These are phyloP conservation scores for Phellopilus nigrolimitatus DNA, from an alignment of 1,284 basidiomycete genomes.

Conservation along the genomic window DNA sequence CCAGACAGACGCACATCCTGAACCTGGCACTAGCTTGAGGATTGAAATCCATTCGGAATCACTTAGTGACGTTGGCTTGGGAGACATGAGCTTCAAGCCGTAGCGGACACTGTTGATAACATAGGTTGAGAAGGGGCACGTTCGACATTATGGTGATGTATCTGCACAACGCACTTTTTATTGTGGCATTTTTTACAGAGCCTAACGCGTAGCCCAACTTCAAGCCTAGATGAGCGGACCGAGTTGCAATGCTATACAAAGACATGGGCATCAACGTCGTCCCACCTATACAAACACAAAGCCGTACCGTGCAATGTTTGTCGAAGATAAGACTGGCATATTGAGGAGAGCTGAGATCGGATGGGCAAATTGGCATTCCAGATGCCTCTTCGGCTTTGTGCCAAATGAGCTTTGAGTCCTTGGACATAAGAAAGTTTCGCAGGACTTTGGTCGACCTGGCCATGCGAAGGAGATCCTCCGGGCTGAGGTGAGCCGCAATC, in stretches of 20 bases:
- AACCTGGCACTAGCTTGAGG: no score
- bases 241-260: background rate
- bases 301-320: conserved; percentile 17
- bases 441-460: conserved; percentile 4
- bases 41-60: no score
- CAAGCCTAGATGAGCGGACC: background rate
- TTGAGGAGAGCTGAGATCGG: conserved; percentile 21
- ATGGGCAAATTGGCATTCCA: conserved; percentile 22
- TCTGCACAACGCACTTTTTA: background rate
- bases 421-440: conserved; percentile 25
- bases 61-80: no score
- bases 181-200: background rate
- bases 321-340: conserved; percentile 26
- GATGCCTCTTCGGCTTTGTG: background rate
- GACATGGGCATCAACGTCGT: no score
- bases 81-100: no score
- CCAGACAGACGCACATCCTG: no score
- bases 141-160: background rate
- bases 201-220: background rate
- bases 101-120: background rate
- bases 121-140: background rate
- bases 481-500: background rate
- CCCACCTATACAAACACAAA: background rate
- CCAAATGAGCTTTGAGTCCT: conserved; percentile 23
- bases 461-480: conserved; percentile 1